Evolutionary conservation across 2,329 filamentous ascomycete species (phyloP).

Genomic region (Neospermospora avenae): DNA sequence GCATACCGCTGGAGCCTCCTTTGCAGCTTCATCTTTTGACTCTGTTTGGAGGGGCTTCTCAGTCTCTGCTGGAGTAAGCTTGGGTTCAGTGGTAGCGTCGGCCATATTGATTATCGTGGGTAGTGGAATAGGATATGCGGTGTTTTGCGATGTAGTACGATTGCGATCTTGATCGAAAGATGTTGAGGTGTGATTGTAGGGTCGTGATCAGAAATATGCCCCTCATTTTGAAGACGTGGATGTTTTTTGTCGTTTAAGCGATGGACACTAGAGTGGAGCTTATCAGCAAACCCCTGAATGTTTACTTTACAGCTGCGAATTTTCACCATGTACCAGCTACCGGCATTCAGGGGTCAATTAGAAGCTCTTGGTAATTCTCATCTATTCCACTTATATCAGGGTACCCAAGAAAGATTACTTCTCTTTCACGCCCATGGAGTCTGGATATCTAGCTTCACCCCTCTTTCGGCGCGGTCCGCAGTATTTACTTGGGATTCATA

Average conservation of each 20-base stretch:
- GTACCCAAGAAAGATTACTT: too few relatives aligned
- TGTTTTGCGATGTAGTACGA: conserved; percentile 3
- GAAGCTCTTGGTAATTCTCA: too few relatives aligned
- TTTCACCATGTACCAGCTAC: too few relatives aligned
- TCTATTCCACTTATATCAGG: too few relatives aligned
- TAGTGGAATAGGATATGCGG: conserved; percentile 13
- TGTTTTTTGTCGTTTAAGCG: too few relatives aligned
- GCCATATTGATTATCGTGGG: conserved; percentile 24
- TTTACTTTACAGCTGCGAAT: too few relatives aligned
- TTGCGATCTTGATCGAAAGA: conserved; percentile 16
- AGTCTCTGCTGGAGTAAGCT: conserved; percentile 42
- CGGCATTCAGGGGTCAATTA: too few relatives aligned
- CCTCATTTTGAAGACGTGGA: conserved; percentile 6
- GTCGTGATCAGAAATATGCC: conserved; percentile 10
- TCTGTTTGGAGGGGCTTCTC: conserved; percentile 34
- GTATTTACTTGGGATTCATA: too few relatives aligned
- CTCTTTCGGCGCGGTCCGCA: background rate
- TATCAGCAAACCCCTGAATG: too few relatives aligned
- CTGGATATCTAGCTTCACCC: too few relatives aligned
- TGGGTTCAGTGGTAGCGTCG: conserved; percentile 37
- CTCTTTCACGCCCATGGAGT: too few relatives aligned
- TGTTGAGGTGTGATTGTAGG: conserved; percentile 15
- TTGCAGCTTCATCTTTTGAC: conserved; percentile 23
- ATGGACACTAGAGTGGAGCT: too few relatives aligned
- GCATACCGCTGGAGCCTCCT: conserved; percentile 29